phyloP scores from a whole-genome alignment of 306 rosid genomes.

The Ormosia semicastrata region DNA sequence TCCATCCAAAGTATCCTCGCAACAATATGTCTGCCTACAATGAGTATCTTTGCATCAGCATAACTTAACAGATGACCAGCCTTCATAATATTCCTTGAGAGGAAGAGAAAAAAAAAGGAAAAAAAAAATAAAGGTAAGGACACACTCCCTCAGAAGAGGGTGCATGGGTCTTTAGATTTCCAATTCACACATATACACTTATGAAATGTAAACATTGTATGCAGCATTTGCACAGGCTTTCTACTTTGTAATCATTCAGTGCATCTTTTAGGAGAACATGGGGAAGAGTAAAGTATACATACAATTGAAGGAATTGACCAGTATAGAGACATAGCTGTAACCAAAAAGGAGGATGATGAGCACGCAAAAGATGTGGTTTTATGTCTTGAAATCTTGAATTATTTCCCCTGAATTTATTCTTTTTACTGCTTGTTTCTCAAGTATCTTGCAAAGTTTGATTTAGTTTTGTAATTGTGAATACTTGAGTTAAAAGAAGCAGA shows the following conservation, averaged over 20 bases:
- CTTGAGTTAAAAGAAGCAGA: no score
- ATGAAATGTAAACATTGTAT: neutral
- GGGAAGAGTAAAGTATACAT: constrained; percentile 1
- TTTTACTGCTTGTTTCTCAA: no score
- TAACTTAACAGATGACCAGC: neutral
- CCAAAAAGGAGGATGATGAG: neutral
- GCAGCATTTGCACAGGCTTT: neutral
- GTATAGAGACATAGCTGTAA: neutral
- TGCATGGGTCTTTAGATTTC: neutral
- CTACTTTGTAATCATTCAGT: neutral
- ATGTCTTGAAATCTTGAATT: no score
- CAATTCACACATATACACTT: neutral
- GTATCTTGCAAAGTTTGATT: no score
- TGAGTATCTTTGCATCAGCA: neutral
- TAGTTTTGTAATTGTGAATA: no score
- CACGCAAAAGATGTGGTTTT: no score
- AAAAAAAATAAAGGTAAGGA: neutral
- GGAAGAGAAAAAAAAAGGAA: neutral
- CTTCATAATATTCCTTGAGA: neutral
- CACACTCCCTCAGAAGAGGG: neutral
- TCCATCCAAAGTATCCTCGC: constrained; percentile 93
- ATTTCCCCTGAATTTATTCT: no score
- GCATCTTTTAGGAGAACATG: constrained; percentile 18
- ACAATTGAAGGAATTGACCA: constrained; percentile 16
- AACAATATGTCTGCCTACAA: constrained; percentile 80